Evolutionary conservation across 306 rosid species (phyloP).

Genomic region (Dryas alaskensis): DNA sequence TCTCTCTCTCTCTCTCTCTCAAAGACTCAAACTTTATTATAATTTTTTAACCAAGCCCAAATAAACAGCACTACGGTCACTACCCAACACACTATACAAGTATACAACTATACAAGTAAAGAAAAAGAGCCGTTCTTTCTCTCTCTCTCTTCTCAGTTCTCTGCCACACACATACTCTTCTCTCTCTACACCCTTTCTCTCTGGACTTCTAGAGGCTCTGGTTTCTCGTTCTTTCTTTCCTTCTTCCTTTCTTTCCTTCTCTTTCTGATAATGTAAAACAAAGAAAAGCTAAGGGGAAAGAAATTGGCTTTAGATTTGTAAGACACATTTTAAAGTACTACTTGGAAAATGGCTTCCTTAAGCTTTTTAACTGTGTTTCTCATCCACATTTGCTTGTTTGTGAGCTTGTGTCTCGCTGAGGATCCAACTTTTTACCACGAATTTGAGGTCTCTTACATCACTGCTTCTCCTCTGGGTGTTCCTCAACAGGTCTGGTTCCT

Average conservation of each 20-base stretch:
- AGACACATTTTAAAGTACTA: slow-evolving; percentile 20
- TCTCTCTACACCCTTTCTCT: not conserved
- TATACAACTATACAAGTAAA: not conserved
- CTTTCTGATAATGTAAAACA: slow-evolving; percentile 45
- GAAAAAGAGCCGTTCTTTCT: slow-evolving; percentile 15
- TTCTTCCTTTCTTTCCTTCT: not conserved
- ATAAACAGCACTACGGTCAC: not conserved
- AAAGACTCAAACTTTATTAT: not conserved
- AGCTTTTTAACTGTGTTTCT: slow-evolving; percentile 23
- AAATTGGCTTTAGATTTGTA: slow-evolving; percentile 24
- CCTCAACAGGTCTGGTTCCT: slow-evolving; percentile 43
- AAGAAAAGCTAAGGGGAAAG: slow-evolving; percentile 10
- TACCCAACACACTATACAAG: not conserved
- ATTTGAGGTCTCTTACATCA: slow-evolving; percentile 52
- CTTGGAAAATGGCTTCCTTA: slow-evolving; percentile 35
- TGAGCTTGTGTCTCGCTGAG: slow-evolving; percentile 37
- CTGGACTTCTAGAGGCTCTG: slow-evolving; percentile 2
- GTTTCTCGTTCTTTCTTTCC: not conserved
- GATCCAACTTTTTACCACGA: slow-evolving; percentile 42
- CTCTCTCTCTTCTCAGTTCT: not conserved
- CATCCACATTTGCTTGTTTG: slow-evolving; percentile 38
- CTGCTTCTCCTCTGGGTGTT: slow-evolving; percentile 51
- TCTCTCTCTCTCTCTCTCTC: not conserved
- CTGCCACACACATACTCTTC: not conserved
- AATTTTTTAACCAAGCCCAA: not conserved